Evolutionary conservation across 441 rosid species (phyloP).

Genomic region (Pelargonium hybrid): DNA sequence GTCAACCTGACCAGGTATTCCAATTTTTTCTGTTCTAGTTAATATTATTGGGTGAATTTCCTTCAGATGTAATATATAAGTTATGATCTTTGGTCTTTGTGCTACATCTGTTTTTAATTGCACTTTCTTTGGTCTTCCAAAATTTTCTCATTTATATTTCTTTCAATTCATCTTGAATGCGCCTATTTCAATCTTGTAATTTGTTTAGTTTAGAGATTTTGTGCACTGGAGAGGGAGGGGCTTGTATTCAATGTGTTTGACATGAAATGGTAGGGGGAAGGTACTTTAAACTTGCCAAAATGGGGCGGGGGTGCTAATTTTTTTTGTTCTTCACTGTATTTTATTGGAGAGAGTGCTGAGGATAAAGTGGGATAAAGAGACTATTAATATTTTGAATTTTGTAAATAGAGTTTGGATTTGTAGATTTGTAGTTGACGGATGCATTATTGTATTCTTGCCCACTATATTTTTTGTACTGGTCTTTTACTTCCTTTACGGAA

Average conservation of each 20-base stretch:
- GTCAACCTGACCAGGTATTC: constrained; percentile 52
- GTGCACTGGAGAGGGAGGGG: neutral
- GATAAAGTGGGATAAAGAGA: neutral
- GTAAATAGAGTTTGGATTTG: neutral
- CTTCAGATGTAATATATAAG: constrained; percentile 5
- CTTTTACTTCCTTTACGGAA: neutral
- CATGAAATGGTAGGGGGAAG: neutral
- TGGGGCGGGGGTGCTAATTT: neutral
- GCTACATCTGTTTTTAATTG: constrained; percentile 4
- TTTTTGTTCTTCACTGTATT: neutral
- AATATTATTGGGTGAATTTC: constrained; percentile 5
- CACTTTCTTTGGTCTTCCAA: neutral
- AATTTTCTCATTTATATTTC: neutral
- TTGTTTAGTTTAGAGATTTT: neutral
- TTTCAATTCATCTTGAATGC: neutral
- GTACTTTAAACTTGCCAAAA: neutral
- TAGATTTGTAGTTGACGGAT: neutral
- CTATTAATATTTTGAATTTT: neutral
- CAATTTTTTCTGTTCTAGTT: constrained; percentile 2
- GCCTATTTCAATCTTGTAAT: neutral
- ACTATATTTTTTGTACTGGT: neutral
- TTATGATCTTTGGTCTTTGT: neutral
- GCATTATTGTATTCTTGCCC: neutral
- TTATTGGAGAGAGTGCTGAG: neutral
- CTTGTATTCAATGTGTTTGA: neutral